Base-by-base conservation (phyloP, 345 rosid species). In the Erodium maritimum region DNA sequence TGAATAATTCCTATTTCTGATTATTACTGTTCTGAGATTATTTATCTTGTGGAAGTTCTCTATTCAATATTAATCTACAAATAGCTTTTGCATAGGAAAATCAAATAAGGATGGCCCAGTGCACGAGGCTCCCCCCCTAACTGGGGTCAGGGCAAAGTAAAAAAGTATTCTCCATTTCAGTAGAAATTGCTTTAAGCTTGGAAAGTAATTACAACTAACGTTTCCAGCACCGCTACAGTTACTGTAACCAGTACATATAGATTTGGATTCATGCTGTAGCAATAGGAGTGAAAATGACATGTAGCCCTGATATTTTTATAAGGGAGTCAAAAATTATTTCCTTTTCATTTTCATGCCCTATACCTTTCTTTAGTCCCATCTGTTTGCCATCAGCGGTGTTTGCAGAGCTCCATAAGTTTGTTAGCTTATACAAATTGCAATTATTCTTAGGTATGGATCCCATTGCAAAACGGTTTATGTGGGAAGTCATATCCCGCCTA, bases 401-500 rank as follows among this genome's bases (percentile, higher is more conserved):
- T 57, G 25, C 19, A 34, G 52, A 55, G 62, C 52, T 58, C 24
- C 24, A 48, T 24, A 45, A 21, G 59, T 19, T 21, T 55, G 37
- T 29, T 16, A 19, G 42, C 17, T 19, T 1, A 12, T 67, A 17
- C 67, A 51, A 17, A 65, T 46, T 65, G 50, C 50, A 62, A 42
- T 52, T 45, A 50, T 55, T 64, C 65, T 59, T 65, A 88, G 98
- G 99, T 33, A 91, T 91, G 96, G 99, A 91, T 76, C 96, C 99
- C 50, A 82, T 85, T 73, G 99, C 96, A 61, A 88, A 91, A 77
- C 74, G 96, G 71, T 91, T 88, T 75, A 88, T 88, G 99, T 88
- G 99, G 99, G 88, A 91, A 65, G 96, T 91, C 69, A 91, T 91
- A 77, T 91, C 96, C 37, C 95, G 81, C 59, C 64, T 91, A 72